A percentile compares a stretch with the other conserved stretches of the same genome.
These are phyloP conservation scores for Neofusicoccum cordaticola DNA, from an alignment of 2,329 filamentous ascomycete genomes.

Conservation along the genomic window DNA sequence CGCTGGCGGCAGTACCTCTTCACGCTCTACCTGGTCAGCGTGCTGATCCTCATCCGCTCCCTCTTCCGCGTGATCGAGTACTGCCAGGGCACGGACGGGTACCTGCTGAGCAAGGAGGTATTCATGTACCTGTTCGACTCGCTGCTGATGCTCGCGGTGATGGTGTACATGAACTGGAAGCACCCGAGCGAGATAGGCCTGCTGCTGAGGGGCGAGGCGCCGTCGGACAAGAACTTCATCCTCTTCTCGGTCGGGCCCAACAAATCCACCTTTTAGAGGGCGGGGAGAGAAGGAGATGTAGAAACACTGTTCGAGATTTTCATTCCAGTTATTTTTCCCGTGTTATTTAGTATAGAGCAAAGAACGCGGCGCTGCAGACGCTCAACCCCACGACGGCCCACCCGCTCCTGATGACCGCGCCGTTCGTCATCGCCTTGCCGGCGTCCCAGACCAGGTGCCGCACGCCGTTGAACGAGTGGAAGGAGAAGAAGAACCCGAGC, in stretches of 20 bases:
- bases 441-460: slow-evolving; percentile 73
- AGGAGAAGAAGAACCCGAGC: slow-evolving; percentile 65
- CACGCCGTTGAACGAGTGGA: slow-evolving; percentile 65
- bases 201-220: background rate
- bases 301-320: no score
- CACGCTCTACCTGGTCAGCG: slow-evolving; percentile 43
- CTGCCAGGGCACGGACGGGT: slow-evolving; percentile 42
- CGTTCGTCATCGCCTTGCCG: slow-evolving; percentile 60
- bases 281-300: no score
- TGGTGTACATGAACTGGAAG: slow-evolving; percentile 37
- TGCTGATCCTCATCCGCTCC: slow-evolving; percentile 48
- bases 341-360: no score
- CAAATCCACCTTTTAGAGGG: no score
- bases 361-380: slow-evolving; percentile 28
- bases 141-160: slow-evolving; percentile 42
- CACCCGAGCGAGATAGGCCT: slow-evolving; percentile 31
- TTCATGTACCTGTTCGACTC: slow-evolving; percentile 50
- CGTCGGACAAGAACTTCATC: no score
- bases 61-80: slow-evolving; percentile 52
- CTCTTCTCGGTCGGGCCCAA: no score
- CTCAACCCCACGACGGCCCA: slow-evolving; percentile 61
- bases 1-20: slow-evolving; percentile 34
- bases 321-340: no score
- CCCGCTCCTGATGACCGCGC: slow-evolving; percentile 62
- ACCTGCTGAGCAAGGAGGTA: slow-evolving; percentile 44